Percentiles rank a stretch among this genome's conserved stretches.
These are phyloP conservation scores for Colletotrichum musicola DNA, from an alignment of 2,329 filamentous ascomycete species.

Conservation along the genomic window DNA sequence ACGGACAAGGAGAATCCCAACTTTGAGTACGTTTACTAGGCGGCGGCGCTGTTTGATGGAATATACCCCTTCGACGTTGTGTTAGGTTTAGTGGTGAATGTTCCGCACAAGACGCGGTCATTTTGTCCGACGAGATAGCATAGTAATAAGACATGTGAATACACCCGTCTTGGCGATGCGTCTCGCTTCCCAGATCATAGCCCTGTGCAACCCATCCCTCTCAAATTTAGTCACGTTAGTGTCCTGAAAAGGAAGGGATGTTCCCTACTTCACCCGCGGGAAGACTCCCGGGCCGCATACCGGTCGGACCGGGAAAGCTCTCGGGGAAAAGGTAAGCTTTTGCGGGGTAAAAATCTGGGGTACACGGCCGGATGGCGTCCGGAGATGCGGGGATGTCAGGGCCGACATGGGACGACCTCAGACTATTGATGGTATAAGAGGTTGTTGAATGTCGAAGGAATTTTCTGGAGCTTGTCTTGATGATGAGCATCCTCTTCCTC, in stretches of 20 bases:
- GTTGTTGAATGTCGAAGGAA: too few relatives aligned
- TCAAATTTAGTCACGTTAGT: background rate
- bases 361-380: background rate
- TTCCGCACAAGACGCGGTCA: too few relatives aligned
- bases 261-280: background rate
- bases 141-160: too few relatives aligned
- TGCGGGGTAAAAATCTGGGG: constrained; percentile 4
- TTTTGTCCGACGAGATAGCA: too few relatives aligned
- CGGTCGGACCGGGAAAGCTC: background rate
- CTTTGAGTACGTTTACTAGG: constrained; percentile 55
- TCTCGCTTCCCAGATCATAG: too few relatives aligned
- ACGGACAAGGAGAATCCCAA: constrained; percentile 59
- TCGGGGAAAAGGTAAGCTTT: background rate
- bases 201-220: too few relatives aligned
- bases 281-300: background rate
- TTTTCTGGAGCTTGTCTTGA: too few relatives aligned
- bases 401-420: background rate
- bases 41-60: too few relatives aligned
- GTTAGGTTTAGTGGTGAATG: too few relatives aligned
- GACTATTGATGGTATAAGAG: background rate
- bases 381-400: background rate
- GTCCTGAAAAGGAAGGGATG: background rate
- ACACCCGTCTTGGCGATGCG: too few relatives aligned
- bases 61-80: too few relatives aligned
- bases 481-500: too few relatives aligned